phyloP scores from a whole-genome alignment of 192 early-diverging fungal genomes.

The Umbelopsis ramanniana region DNA sequence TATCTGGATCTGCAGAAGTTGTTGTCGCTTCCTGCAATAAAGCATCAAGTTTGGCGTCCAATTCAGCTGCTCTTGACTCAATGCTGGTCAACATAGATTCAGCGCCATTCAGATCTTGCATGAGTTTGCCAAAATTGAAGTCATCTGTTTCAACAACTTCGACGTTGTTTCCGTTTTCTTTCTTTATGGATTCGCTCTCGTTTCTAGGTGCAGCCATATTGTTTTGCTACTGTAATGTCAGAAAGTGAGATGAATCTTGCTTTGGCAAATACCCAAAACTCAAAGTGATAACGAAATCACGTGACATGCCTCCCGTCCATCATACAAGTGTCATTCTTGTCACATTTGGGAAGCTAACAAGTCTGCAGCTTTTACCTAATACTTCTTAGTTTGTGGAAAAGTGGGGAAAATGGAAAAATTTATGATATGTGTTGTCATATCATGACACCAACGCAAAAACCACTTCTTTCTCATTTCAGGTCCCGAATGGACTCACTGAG shows the following conservation, averaged over 20 bases:
- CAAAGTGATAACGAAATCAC: no score
- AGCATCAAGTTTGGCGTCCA: constrained; percentile 12
- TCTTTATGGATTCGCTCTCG: not conserved
- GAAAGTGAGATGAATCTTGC: not conserved
- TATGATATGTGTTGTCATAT: no score
- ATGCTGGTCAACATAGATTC: constrained; percentile 16
- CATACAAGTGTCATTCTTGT: no score
- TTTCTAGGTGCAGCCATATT: not conserved
- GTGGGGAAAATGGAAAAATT: no score
- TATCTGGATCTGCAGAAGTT: not conserved
- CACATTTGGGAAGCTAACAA: no score
- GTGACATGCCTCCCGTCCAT: no score
- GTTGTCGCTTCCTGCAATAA: constrained; percentile 3
- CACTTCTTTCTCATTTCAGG: no score
- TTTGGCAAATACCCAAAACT: no score
- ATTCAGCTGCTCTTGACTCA: constrained; percentile 10
- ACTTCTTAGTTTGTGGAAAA: no score
- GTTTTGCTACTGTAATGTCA: not conserved
- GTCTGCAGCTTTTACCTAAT: no score
- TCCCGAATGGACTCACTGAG: no score
- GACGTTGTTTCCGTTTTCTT: not conserved
- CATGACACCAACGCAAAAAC: no score
- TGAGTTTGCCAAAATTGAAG: constrained; percentile 15
- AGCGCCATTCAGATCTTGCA: constrained; percentile 14
- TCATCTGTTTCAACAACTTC: constrained; percentile 3